A percentile compares a stretch with the other conserved stretches of the same genome.
phyloP scores from a whole-genome alignment of 2,329 filamentous ascomycete genomes.

The Arthrobotrys pseudoclavata region DNA sequence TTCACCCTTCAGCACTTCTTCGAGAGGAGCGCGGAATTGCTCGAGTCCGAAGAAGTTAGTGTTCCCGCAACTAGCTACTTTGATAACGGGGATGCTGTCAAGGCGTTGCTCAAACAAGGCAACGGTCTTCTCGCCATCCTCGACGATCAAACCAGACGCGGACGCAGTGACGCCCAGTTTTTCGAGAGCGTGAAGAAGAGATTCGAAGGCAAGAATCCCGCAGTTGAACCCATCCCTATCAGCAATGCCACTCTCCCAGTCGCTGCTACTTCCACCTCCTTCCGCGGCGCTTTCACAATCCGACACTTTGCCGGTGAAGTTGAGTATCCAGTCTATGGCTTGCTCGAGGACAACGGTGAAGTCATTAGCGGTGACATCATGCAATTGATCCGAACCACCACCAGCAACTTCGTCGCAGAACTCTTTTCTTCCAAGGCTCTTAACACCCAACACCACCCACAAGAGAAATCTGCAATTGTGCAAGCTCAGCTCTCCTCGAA shows the following conservation, averaged over 20 bases:
- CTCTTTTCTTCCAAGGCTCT: conserved; percentile 97
- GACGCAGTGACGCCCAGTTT: conserved; percentile 88
- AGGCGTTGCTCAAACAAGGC: conserved; percentile 88
- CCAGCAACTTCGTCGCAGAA: conserved; percentile 87
- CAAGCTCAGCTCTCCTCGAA: conserved; percentile 97
- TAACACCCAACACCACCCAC: conserved; percentile 91
- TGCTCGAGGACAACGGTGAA: conserved; percentile 96
- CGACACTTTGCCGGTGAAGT: conserved; percentile 97
- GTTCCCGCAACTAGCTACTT: conserved; percentile 96
- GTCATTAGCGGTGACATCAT: conserved; percentile 95
- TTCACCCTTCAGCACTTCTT: conserved; percentile 96
- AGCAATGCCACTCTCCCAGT: conserved; percentile 74
- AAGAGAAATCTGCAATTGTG: conserved; percentile 90
- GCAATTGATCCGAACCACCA: conserved; percentile 89
- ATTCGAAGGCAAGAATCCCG: conserved; percentile 93
- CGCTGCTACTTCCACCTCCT: conserved; percentile 90
- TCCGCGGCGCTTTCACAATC: conserved; percentile 74
- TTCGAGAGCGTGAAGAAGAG: conserved; percentile 91
- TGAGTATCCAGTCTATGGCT: conserved; percentile 86
- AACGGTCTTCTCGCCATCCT: conserved; percentile 94
- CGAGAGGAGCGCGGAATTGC: conserved; percentile 89
- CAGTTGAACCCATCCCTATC: conserved; percentile 82
- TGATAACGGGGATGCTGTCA: conserved; percentile 95
- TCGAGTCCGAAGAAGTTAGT: conserved; percentile 92
- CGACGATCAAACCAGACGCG: conserved; percentile 92